phyloP scores from a whole-genome alignment of 805 yeast genomes.

The Blastobotrys peoriensis region DNA sequence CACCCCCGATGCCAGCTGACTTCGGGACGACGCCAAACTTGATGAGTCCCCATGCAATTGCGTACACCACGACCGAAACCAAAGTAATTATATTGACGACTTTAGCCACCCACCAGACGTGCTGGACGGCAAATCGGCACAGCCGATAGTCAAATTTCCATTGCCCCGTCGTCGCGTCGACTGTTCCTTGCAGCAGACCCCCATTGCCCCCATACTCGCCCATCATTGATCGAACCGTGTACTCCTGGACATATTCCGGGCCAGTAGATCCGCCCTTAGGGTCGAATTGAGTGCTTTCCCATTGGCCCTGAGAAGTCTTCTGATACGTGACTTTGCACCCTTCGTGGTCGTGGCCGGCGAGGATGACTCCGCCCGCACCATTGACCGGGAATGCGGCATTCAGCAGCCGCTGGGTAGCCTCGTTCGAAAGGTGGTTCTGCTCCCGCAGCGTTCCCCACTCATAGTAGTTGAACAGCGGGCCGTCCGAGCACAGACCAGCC shows the following conservation, averaged over 20 bases:
- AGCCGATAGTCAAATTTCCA: conserved; percentile 65
- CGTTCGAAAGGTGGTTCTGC: conserved; percentile 75
- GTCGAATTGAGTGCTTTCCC: conserved; percentile 1
- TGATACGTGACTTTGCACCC: conserved; percentile 78
- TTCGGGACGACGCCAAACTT: no score
- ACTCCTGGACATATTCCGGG: conserved; percentile 47
- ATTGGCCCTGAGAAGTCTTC: conserved; percentile 16
- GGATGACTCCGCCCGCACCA: conserved; percentile 58
- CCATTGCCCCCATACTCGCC: conserved; percentile 90
- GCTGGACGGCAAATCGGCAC: conserved; percentile 84
- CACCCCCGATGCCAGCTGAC: no score
- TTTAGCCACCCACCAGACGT: conserved; percentile 92
- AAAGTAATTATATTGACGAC: conserved; percentile 40
- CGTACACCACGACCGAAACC: conserved; percentile 22
- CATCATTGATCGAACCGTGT: conserved; percentile 91
- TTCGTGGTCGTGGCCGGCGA: conserved; percentile 95
- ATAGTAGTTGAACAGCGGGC: conserved; percentile 65
- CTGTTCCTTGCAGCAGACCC: conserved; percentile 71
- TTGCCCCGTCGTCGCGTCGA: conserved; percentile 38
- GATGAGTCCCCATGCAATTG: not conserved
- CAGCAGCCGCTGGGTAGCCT: conserved; percentile 60
- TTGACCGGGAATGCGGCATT: conserved; percentile 57
- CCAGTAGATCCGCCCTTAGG: not conserved
- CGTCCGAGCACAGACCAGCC: conserved; percentile 81
- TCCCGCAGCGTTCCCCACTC: conserved; percentile 64